These are phyloP conservation scores for Pythium guiyangense DNA, from an alignment of 352 stramenopile species.

Conservation along the genomic window DNA sequence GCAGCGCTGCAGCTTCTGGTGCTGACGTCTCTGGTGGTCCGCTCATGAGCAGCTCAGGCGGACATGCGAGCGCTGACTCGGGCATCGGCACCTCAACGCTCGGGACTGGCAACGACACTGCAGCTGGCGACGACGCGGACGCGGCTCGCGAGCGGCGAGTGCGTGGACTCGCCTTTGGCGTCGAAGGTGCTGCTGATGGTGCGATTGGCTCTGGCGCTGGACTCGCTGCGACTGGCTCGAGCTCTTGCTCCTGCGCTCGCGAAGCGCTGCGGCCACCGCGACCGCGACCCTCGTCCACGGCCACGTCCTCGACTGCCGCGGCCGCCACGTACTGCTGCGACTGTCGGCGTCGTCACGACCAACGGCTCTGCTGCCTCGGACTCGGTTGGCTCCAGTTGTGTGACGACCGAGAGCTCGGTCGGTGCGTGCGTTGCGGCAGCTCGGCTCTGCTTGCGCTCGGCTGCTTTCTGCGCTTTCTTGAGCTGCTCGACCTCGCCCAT, in stretches of 20 bases:
- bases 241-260: not conserved
- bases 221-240: not conserved
- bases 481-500: slow-evolving; percentile 18
- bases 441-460: not conserved
- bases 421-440: no score
- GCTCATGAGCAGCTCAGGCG: no score
- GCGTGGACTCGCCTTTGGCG: no score
- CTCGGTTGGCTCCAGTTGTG: not conserved
- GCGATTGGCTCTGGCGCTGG: not conserved
- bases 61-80: no score
- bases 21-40: no score
- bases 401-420: no score
- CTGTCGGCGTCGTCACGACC: not conserved
- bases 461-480: slow-evolving; percentile 16
- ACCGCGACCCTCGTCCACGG: not conserved
- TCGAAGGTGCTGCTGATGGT: not conserved
- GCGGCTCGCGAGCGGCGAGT: no score
- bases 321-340: slow-evolving; percentile 16
- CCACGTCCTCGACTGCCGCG: slow-evolving; percentile 2
- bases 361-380: not conserved
- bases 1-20: no score
- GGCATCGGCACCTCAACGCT: no score
- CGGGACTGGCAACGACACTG: no score
- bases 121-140: no score
- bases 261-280: not conserved